Conservation (phyloP, 768 basidiomycete species). For the Macrocybe gigantea region DNA sequence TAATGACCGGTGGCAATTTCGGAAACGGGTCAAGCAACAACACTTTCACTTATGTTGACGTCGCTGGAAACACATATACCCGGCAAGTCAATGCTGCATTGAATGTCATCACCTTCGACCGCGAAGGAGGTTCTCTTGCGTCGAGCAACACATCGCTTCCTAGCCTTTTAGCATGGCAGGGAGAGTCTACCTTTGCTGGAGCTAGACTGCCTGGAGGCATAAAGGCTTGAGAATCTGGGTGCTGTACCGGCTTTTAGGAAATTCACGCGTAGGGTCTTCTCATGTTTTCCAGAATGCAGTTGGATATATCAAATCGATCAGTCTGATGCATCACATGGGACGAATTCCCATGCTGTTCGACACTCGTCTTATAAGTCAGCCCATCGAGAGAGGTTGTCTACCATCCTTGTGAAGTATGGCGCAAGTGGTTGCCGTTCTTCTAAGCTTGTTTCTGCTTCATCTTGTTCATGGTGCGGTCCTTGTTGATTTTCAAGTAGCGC, state of each 20-base stretch:
- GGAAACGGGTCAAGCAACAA: slow-evolving; percentile 73
- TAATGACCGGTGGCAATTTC: slow-evolving; percentile 31
- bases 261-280: too few species aligned
- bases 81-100: slow-evolving; percentile 55
- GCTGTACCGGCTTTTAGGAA: too few species aligned
- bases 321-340: too few species aligned
- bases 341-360: too few species aligned
- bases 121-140: slow-evolving; percentile 45
- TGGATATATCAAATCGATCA: too few species aligned
- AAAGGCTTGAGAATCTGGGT: too few species aligned
- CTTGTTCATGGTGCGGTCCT: slow-evolving; percentile 32
- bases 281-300: too few species aligned
- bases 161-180: neutral
- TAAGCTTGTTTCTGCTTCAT: too few species aligned
- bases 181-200: neutral
- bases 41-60: slow-evolving; percentile 55
- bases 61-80: slow-evolving; percentile 54
- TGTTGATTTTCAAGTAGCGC: slow-evolving; percentile 62
- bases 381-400: too few species aligned
- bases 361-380: too few species aligned
- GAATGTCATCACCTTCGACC: slow-evolving; percentile 57
- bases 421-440: too few species aligned
- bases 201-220: slow-evolving; percentile 16
- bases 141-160: slow-evolving; percentile 1
- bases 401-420: too few species aligned